Percentiles rank a stretch among this genome's conserved stretches.
Evolutionary conservation across 305 asterid species (phyloP).

Genomic region (Galium porrigens): DNA sequence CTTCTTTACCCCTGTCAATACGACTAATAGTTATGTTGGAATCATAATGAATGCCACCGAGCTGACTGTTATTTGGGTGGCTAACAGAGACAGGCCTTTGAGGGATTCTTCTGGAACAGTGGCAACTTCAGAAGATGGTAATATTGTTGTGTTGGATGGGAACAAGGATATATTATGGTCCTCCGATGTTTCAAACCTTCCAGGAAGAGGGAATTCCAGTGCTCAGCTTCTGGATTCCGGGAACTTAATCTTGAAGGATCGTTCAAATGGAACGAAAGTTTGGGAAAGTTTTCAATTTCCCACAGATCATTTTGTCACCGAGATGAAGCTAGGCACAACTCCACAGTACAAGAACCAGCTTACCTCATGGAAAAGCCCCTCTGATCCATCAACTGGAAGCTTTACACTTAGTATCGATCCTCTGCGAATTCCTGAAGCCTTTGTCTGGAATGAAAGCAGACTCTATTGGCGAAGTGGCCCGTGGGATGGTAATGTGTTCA

Average conservation of each 20-base stretch:
- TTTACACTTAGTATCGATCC: conserved; percentile 15
- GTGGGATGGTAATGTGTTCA: conserved; percentile 22
- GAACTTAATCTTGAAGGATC: conserved; percentile 25
- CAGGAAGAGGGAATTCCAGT: conserved; percentile 13
- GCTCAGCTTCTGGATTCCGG: conserved; percentile 33
- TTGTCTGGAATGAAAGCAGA: conserved; percentile 15
- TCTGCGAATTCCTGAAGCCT: conserved; percentile 9
- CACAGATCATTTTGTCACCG: conserved; percentile 17
- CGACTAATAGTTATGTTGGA: conserved; percentile 25
- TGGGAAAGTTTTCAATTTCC: conserved; percentile 42
- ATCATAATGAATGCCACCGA: conserved; percentile 26
- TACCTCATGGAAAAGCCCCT: conserved; percentile 22
- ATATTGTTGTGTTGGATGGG: conserved; percentile 32
- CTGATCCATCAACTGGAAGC: conserved; percentile 22
- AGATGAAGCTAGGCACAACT: conserved; percentile 15
- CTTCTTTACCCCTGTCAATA: conserved; percentile 30
- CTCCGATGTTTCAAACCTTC: conserved; percentile 19
- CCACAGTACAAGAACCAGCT: conserved; percentile 5
- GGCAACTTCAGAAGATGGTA: conserved; percentile 26
- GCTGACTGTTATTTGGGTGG: conserved; percentile 29
- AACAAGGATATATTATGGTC: conserved; percentile 28
- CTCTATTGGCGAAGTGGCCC: conserved; percentile 26
- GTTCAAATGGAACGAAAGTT: conserved; percentile 13
- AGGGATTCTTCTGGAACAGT: conserved; percentile 25
- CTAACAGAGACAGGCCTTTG: conserved; percentile 34